Percentiles rank a stretch among this genome's conserved stretches.
Evolutionary conservation across 2,329 filamentous ascomycete genomes (phyloP).

Genomic region (Fusarium palustre): DNA sequence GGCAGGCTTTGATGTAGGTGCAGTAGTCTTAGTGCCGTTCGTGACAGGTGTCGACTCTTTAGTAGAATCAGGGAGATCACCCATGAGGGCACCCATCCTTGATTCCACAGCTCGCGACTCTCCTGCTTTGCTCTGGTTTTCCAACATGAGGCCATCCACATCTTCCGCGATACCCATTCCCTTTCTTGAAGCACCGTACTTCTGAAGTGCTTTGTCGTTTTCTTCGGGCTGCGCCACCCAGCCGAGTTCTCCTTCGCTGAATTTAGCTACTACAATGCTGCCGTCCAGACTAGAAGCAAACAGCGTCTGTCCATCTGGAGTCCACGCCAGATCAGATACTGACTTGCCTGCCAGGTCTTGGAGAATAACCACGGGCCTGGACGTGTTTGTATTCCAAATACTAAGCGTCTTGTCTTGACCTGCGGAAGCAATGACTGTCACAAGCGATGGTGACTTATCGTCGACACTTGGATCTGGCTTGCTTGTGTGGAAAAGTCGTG

Average conservation of each 20-base stretch:
- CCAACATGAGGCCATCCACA: constrained; percentile 85
- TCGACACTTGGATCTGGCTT: constrained; percentile 69
- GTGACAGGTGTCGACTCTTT: constrained; percentile 62
- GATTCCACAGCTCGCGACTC: constrained; percentile 92
- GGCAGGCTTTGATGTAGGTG: constrained; percentile 53
- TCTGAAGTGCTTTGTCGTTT: constrained; percentile 92
- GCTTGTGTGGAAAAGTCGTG: constrained; percentile 82
- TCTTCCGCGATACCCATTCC: constrained; percentile 93
- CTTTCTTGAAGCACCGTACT: constrained; percentile 89
- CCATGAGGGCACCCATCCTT: constrained; percentile 98
- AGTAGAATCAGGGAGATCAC: constrained; percentile 73
- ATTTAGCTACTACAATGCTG: constrained; percentile 83
- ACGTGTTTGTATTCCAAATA: constrained; percentile 97
- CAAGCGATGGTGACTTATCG: constrained; percentile 61
- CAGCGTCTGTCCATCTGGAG: constrained; percentile 87
- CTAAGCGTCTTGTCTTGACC: constrained; percentile 97
- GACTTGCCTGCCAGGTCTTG: constrained; percentile 92
- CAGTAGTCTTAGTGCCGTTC: constrained; percentile 62
- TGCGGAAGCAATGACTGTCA: constrained; percentile 96
- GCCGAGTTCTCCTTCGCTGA: constrained; percentile 88
- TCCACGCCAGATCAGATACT: constrained; percentile 94
- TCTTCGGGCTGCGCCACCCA: constrained; percentile 88
- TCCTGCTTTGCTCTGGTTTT: constrained; percentile 91
- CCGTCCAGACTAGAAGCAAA: constrained; percentile 92
- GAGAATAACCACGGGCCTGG: constrained; percentile 87